These are phyloP conservation scores for Chaetomium sp. DNA, from an alignment of 2,329 filamentous ascomycete genomes.

Conservation along the genomic window DNA sequence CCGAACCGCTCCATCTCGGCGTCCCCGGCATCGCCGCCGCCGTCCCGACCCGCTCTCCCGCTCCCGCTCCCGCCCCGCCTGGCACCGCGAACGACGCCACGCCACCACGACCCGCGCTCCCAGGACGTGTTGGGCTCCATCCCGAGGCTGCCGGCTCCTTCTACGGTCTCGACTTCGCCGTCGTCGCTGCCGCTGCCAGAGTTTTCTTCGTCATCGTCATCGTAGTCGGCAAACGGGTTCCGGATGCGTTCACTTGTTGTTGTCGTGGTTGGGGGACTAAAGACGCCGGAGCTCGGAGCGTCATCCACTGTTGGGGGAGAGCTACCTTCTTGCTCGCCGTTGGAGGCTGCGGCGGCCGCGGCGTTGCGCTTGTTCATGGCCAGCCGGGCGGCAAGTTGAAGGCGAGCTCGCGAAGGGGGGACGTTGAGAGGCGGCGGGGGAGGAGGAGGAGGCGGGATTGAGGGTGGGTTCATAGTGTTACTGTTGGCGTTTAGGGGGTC, in stretches of 20 bases:
- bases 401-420: constrained; percentile 80
- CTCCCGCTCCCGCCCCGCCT: constrained; percentile 18
- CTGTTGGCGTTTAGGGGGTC: constrained; percentile 54
- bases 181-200: constrained; percentile 55
- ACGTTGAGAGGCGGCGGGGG: constrained; percentile 83
- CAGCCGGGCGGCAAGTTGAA: constrained; percentile 87
- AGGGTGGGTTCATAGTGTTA: constrained; percentile 57
- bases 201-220: constrained; percentile 52
- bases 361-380: constrained; percentile 69
- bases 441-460: constrained; percentile 60
- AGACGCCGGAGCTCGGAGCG: constrained; percentile 34
- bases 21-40: constrained; percentile 26
- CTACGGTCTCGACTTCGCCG: constrained; percentile 40
- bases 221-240: constrained; percentile 60
- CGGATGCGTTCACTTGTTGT: constrained; percentile 41
- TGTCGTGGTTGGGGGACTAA: constrained; percentile 24
- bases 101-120: constrained; percentile 44
- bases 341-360: constrained; percentile 44
- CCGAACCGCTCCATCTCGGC: constrained; percentile 39
- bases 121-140: constrained; percentile 30
- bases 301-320: constrained; percentile 38
- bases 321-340: constrained; percentile 46
- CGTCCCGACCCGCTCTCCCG: constrained; percentile 14
- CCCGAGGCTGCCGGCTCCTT: constrained; percentile 40
- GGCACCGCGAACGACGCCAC: constrained; percentile 38